Evolutionary conservation across 495 filamentous ascomycete genomes (phyloP).

Genomic region (Chaetomium fimeti): DNA sequence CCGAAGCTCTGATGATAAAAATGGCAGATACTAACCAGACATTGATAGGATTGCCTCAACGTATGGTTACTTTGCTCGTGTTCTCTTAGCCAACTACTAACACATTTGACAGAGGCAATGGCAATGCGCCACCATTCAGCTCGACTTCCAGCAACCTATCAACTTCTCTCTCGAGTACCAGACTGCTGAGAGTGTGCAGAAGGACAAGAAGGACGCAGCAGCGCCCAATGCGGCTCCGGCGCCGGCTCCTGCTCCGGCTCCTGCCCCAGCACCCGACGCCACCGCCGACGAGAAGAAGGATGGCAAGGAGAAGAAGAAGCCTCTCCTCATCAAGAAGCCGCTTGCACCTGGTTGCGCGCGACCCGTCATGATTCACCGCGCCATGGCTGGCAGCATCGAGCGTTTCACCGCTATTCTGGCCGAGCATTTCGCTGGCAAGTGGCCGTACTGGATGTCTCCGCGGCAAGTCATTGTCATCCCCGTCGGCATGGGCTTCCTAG

Average conservation of each 20-base stretch:
- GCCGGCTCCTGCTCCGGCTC: slow-evolving; percentile 35
- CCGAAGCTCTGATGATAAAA: not conserved
- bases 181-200: slow-evolving; percentile 56
- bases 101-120: slow-evolving; percentile 35
- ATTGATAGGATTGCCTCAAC: slow-evolving; percentile 33
- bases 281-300: slow-evolving; percentile 38
- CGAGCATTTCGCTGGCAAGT: slow-evolving; percentile 96
- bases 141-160: slow-evolving; percentile 90
- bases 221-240: slow-evolving; percentile 35
- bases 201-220: slow-evolving; percentile 26
- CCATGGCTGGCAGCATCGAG: slow-evolving; percentile 90
- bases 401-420: slow-evolving; percentile 90
- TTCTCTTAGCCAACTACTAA: slow-evolving; percentile 48
- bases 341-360: slow-evolving; percentile 72
- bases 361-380: slow-evolving; percentile 96
- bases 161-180: slow-evolving; percentile 47
- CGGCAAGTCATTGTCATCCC: slow-evolving; percentile 90
- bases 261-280: slow-evolving; percentile 37
- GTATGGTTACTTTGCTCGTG: slow-evolving; percentile 1
- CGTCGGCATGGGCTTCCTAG: slow-evolving; percentile 78
- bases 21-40: not conserved
- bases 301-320: slow-evolving; percentile 36
- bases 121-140: slow-evolving; percentile 95
- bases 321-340: slow-evolving; percentile 46
- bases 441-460: slow-evolving; percentile 97